These are phyloP conservation scores for Septoria linicola DNA, from an alignment of 2,329 filamentous ascomycete species.

Conservation along the genomic window DNA sequence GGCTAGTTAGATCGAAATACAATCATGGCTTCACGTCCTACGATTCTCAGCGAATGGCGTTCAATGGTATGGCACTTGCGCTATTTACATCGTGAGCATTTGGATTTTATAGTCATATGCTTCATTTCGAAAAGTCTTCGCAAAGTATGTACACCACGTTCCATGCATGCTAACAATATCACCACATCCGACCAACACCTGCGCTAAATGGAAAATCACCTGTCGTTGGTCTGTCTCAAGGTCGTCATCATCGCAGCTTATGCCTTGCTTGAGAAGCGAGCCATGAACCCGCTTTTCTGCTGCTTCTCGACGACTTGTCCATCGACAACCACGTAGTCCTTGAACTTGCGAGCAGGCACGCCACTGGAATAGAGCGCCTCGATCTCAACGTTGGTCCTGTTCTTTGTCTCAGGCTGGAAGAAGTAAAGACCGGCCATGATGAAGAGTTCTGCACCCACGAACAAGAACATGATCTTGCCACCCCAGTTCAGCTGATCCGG, in stretches of 20 bases:
- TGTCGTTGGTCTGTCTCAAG: neutral
- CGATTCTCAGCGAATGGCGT: too few relatives aligned
- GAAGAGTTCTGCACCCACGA: conserved; percentile 39
- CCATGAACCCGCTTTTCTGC: conserved; percentile 21
- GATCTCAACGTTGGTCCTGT: conserved; percentile 41
- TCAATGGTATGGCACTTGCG: too few relatives aligned
- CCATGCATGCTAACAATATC: neutral
- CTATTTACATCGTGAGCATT: too few relatives aligned
- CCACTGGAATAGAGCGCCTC: conserved; percentile 30
- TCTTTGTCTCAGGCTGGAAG: conserved; percentile 44
- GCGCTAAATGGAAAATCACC: neutral
- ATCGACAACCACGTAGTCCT: conserved; percentile 27
- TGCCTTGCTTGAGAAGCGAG: conserved; percentile 24
- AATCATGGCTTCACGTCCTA: too few relatives aligned
- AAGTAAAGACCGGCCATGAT: conserved; percentile 37
- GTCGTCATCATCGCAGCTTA: neutral
- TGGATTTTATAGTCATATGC: too few relatives aligned
- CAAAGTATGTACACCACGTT: neutral
- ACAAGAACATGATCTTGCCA: conserved; percentile 42
- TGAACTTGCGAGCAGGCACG: conserved; percentile 27
- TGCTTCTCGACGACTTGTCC: conserved; percentile 28
- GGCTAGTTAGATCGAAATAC: too few relatives aligned
- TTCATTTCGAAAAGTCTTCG: too few relatives aligned
- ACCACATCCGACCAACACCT: neutral
- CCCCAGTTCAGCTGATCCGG: conserved; percentile 43